These are phyloP conservation scores for Laetiporus sulphureus DNA, from an alignment of 1,284 basidiomycete genomes.

Conservation along the genomic window DNA sequence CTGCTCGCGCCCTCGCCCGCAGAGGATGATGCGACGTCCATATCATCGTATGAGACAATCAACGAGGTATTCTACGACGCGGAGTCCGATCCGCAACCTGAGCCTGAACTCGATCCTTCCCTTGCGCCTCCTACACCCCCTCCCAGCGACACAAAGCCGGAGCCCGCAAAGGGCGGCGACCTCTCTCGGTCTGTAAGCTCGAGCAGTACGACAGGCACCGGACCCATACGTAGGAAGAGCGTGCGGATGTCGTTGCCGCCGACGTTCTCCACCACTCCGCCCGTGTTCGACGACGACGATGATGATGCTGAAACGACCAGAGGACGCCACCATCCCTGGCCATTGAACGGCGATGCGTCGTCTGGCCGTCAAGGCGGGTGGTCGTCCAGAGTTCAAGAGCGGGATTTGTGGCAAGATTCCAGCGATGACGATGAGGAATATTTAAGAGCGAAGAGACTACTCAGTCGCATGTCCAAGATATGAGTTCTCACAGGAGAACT, in stretches of 20 bases:
- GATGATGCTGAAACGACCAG: constrained; percentile 17
- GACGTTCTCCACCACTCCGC: constrained; percentile 64
- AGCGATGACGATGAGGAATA: constrained; percentile 70
- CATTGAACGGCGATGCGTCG: constrained; percentile 1
- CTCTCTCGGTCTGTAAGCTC: constrained; percentile 20
- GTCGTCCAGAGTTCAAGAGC: constrained; percentile 21
- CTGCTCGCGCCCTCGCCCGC: background rate
- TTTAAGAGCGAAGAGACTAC: constrained; percentile 43
- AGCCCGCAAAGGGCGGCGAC: constrained; percentile 18
- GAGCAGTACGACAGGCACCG: constrained; percentile 10
- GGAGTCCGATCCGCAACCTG: too few relatives aligned
- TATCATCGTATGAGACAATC: constrained; percentile 58
- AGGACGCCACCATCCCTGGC: constrained; percentile 17
- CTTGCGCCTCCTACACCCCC: too few relatives aligned
- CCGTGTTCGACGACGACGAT: constrained; percentile 53
- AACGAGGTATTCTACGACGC: constrained; percentile 40
- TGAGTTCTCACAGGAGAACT: too few relatives aligned
- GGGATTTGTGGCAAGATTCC: constrained; percentile 63
- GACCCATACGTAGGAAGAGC: constrained; percentile 53
- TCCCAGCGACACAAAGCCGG: constrained; percentile 14
- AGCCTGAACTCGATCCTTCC: constrained; percentile 13
- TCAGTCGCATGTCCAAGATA: constrained; percentile 39
- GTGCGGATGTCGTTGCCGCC: constrained; percentile 68
- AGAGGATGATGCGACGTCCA: constrained; percentile 34
- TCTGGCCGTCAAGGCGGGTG: constrained; percentile 15